Evolutionary conservation across 306 rosid genomes (phyloP), one percentile per base, ranked within the genome.

Genomic region (Fragaria iinumae): DNA sequence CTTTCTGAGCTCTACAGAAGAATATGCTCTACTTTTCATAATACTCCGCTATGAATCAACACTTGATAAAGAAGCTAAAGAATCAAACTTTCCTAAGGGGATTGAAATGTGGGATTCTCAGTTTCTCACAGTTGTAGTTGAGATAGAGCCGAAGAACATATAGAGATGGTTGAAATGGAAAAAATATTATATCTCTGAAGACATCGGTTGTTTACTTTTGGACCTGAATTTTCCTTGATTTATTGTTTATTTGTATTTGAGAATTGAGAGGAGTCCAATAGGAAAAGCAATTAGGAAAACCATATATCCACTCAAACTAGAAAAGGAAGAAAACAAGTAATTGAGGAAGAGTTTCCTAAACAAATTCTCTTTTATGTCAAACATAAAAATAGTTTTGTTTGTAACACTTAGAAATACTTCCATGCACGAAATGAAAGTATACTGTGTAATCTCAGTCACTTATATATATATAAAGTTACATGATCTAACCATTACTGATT

Each of bases 1-100:
- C 12, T 8, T 23, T 72, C 36, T 74, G 77, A 29, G 69, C 57
- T 64, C 77, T 25, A 59, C 17, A 59, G 55, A 59, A 43, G 77
- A 59, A 11, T 25, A 43, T 36, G 29, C 17, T 50, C 56, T 79
- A 66, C 11, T 52, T 55, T 53, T 21, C 83, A 52, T 21, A 44
- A 43, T 55, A 32, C 16, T 29, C 50, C 70, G n/a, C 38, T 52
- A 68, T 50, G 20, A 6, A 64, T 39, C 32, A 52, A 3, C 6
- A 67, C 5, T 50, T 20, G 3, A 11, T 41, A 48, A 45, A 18
- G 14, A 29, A 12, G 20, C 50, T 52, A 10, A 25, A 65, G 73
- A 49, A 73, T 8, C 20, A 47, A 73, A 27, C 48, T 71, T 78
- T 60, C n/a, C 43, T 2, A 36, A 12, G 39, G 43, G 66, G 63